Evolutionary conservation across 1,139 yeast species (phyloP), one percentile per base, ranked within the genome.

Genomic region (Eremothecium gossypii): DNA sequence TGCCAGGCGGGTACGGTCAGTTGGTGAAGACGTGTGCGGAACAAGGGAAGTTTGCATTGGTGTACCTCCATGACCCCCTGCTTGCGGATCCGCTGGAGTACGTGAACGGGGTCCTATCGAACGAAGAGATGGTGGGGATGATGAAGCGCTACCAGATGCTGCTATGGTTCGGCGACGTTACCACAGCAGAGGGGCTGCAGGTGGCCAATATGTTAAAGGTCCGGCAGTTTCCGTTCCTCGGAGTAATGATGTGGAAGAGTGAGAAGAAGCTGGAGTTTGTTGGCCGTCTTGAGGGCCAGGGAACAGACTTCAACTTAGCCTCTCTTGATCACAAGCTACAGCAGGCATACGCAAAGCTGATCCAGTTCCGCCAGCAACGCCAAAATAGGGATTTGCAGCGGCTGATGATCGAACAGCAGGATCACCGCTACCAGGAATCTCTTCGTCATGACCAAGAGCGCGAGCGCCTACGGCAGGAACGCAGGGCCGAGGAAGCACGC

Each of bases 151-250:
- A 75, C 41, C 72, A 71, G 41, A 61, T 79, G 3, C 55, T 86
- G 2, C 66, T 86, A 4, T 91, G 97, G 97, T 95, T 93, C 30
- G 96, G 96, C 7, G 83, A 84, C 57, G 76, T 83, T 27, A 73
- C 77, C 11, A 50, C 51, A 2, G 77, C 87, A 10, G 97, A 91
- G 61, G 85, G 93, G 1, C 81, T 77, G 55, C 95, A 86, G 54
- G 78, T 86, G 11, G 85, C 95, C 0, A 80, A 82, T 56, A 76
- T 83, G 38, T 71, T 89, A 46, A 75, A 76, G 46, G 83, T 82
- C 35, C 75, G 89, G 14, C 74, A 76, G 49, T 81, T 82, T 55
- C 98, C 98, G 8, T 83, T 84, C 57, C 63, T 85, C 33, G 95
- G 93, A 0, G 60, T 82, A 8, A 53, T 82, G 42, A 80, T 77